A percentile compares a stretch with the other conserved stretches of the same genome.
phyloP scores from a whole-genome alignment of 176 grass and related monocot genomes.

The Bolboschoenus planiculmis region DNA sequence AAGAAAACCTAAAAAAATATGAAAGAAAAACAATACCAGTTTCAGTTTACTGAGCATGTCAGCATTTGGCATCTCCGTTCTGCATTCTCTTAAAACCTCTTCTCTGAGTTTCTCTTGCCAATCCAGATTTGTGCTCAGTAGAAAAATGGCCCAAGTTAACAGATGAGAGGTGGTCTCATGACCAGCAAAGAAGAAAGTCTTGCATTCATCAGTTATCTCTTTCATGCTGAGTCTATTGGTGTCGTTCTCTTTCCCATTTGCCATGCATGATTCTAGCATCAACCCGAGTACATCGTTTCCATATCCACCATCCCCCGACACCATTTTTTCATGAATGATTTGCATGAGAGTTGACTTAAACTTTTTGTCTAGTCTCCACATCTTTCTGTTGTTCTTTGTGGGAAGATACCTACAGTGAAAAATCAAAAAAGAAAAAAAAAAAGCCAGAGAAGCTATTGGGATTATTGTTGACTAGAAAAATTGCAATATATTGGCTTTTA shows the following conservation, averaged over 20 bases:
- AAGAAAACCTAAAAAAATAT: not conserved
- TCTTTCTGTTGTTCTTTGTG: slow-evolving; percentile 16
- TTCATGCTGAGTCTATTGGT: slow-evolving; percentile 29
- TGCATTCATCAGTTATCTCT: slow-evolving; percentile 64
- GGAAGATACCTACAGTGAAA: slow-evolving; percentile 33
- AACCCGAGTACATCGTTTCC: slow-evolving; percentile 49
- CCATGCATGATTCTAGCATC: slow-evolving; percentile 32
- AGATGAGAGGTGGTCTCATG: slow-evolving; percentile 48
- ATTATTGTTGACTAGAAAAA: no score
- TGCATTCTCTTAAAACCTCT: slow-evolving; percentile 34
- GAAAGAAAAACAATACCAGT: no score
- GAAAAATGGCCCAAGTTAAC: slow-evolving; percentile 47
- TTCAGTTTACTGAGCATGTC: slow-evolving; percentile 38
- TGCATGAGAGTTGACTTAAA: slow-evolving; percentile 19
- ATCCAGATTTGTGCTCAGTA: slow-evolving; percentile 31
- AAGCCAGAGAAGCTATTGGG: no score
- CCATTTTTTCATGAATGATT: slow-evolving; percentile 35
- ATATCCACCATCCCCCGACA: not conserved
- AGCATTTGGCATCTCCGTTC: slow-evolving; percentile 10
- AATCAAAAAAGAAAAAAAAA: not conserved
- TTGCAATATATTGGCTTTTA: no score
- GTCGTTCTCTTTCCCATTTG: not conserved
- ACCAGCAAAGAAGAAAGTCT: slow-evolving; percentile 54
- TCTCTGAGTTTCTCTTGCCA: slow-evolving; percentile 57
- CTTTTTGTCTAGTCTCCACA: slow-evolving; percentile 36